phyloP scores from a whole-genome alignment of 805 yeast species.

The Clavispora santaluciae region DNA sequence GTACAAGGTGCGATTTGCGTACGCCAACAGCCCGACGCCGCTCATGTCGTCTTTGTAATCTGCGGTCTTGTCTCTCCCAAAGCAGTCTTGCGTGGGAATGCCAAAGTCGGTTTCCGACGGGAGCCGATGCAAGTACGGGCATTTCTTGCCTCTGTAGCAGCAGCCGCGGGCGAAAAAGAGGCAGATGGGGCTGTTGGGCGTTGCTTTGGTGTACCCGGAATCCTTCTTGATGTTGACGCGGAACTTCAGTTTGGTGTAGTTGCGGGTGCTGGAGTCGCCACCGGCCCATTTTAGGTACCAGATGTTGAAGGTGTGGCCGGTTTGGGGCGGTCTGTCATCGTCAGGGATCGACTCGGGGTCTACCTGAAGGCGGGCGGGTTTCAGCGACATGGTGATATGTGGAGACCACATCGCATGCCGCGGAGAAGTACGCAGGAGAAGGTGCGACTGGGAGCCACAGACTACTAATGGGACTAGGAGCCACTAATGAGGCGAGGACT shows the following conservation, averaged over 20 bases:
- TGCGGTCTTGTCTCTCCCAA: constrained; percentile 83
- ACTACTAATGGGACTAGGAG: too few species aligned
- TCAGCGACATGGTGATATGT: constrained; percentile 1
- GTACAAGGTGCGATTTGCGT: constrained; percentile 68
- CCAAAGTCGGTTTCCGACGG: constrained; percentile 58
- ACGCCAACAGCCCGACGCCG: constrained; percentile 80
- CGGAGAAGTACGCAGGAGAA: background rate
- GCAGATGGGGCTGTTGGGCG: constrained; percentile 53
- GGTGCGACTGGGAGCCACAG: too few species aligned
- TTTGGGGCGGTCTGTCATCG: constrained; percentile 68
- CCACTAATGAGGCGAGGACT: too few species aligned
- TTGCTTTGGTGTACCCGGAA: constrained; percentile 73
- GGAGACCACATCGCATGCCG: background rate
- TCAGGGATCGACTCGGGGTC: constrained; percentile 53
- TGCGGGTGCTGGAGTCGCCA: constrained; percentile 44
- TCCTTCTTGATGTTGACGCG: constrained; percentile 59
- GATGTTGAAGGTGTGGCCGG: constrained; percentile 75
- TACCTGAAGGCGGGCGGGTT: constrained; percentile 70
- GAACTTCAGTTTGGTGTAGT: constrained; percentile 49
- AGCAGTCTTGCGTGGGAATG: constrained; percentile 74
- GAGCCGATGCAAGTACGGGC: constrained; percentile 72
- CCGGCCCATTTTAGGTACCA: constrained; percentile 93
- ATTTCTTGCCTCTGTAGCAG: constrained; percentile 72
- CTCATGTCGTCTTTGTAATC: constrained; percentile 89
- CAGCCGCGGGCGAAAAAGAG: constrained; percentile 85